Evolutionary conservation across 208 protist species (phyloP), one percentile per base, ranked within the genome.

Genomic region (Leishmania tarentolae): DNA sequence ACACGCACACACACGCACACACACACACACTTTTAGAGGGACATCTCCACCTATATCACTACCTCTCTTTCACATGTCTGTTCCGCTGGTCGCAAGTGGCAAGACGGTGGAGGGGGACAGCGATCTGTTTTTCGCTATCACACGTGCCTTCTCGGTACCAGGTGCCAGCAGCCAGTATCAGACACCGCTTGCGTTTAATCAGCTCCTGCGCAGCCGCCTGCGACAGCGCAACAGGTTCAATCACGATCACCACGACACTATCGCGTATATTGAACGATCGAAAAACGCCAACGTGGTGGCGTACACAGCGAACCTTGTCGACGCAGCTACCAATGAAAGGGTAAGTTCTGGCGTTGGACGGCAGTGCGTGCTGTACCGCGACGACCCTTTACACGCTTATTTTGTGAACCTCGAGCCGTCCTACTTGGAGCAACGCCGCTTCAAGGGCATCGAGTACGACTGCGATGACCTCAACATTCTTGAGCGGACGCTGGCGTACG

Each of bases 221-320:
- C 80, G 42, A 17, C 82, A 90, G 52, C 93, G 93, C 59, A 81
- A 80, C 37, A 90, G 93, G 75, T 96, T 92, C 78, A 86, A 80
- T 56, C 86, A 87, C 71, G 93, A 96, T 74, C 88, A 93, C 82
- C 87, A 84, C 57, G 91, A 95, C 85, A 96, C 90, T 28, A 94
- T 88, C 78, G 87, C 92, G 90, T 95, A 95, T 83, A 96, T 96
- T 79, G 87, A 82, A 56, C 91, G 93, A 24, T 94, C 87, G 53
- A 95, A 95, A 79, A 96, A 96, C 74, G 74, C 85, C 11, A 96
- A 95, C 72, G 82, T 96, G 37, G 93, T 96, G 5, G 91, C 87
- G 50, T 96, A 96, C 91, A 89, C 89, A 0, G 91, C 90, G 19
- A 90, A 92, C 59, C 69, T 89, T 35, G 65, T 72, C 31, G 79